Conservation (phyloP, 495 filamentous ascomycete species). For the Hypoxylon subgilvum region DNA sequence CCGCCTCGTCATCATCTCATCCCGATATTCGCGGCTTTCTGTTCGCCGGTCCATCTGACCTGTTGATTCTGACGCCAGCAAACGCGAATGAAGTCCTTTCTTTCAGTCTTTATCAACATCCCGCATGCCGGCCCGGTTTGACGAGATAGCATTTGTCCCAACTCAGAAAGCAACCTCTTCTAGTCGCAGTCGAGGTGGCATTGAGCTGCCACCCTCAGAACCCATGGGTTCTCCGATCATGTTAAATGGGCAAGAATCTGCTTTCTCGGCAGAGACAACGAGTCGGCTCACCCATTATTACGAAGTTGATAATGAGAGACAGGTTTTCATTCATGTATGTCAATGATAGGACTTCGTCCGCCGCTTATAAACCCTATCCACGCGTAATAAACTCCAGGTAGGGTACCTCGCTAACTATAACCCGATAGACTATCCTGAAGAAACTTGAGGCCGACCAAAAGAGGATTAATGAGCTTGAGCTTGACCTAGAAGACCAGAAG, state of each 20-base stretch:
- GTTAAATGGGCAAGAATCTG: conserved; percentile 30
- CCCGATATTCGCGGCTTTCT: not conserved
- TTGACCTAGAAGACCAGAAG: conserved; percentile 42
- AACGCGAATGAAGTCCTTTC: not conserved
- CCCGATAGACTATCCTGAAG: conserved; percentile 27
- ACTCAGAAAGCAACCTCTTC: not conserved
- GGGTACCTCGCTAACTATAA: conserved; percentile 6
- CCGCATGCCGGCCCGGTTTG: not conserved
- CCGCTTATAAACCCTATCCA: not conserved
- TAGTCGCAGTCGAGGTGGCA: not conserved
- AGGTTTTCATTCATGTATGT: conserved; percentile 35
- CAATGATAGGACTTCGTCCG: not conserved
- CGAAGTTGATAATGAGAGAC: conserved; percentile 34
- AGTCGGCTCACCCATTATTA: conserved; percentile 33
- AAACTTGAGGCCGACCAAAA: conserved; percentile 25
- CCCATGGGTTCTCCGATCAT: conserved; percentile 33
- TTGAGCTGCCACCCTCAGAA: conserved; percentile 1
- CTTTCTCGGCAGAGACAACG: conserved; percentile 18
- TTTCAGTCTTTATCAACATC: not conserved
- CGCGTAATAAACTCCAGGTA: not conserved
- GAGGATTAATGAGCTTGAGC: conserved; percentile 38
- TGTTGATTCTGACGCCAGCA: conserved; percentile 1
- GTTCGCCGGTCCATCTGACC: conserved; percentile 2
- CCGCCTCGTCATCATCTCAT: not conserved
- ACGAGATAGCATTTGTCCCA: not conserved